phyloP scores from a whole-genome alignment of 169 alveolate genomes.

The Neospora caninum region DNA sequence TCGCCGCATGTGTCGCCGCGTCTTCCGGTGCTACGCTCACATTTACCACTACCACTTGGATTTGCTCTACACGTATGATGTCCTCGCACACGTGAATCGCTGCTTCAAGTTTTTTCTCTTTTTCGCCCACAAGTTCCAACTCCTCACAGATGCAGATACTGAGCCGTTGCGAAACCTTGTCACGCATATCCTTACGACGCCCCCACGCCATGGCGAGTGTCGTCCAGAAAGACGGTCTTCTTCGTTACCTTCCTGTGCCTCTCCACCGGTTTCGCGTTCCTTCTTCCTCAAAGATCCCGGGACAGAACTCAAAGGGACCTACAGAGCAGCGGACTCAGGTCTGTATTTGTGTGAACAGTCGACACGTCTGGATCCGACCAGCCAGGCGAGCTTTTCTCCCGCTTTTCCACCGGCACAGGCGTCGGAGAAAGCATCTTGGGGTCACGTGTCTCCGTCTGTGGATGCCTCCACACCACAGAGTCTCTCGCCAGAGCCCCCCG shows the following conservation, averaged over 20 bases:
- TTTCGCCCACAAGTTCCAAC: not conserved
- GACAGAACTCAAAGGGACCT: not conserved
- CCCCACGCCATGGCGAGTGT: not conserved
- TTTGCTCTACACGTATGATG: not conserved
- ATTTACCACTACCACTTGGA: constrained; percentile 4
- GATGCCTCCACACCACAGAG: too few relatives aligned
- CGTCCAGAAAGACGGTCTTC: not conserved
- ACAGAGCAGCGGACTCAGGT: not conserved
- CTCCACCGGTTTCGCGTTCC: not conserved
- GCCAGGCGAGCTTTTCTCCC: too few relatives aligned
- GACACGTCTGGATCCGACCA: too few relatives aligned
- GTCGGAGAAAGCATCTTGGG: too few relatives aligned
- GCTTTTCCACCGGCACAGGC: too few relatives aligned
- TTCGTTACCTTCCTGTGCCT: not conserved
- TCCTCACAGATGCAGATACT: not conserved
- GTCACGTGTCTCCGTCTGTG: too few relatives aligned
- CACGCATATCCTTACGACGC: not conserved
- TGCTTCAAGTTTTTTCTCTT: constrained; percentile 17
- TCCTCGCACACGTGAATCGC: constrained; percentile 25
- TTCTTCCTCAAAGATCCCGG: not conserved
- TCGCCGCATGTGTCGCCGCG: not conserved
- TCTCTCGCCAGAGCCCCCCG: too few relatives aligned
- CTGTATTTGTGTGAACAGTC: too few relatives aligned
- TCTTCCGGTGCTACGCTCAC: constrained; percentile 33
- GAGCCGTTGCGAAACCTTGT: constrained; percentile 12